These are phyloP conservation scores for Quercus glauca DNA, from an alignment of 306 rosid species.

Conservation along the genomic window DNA sequence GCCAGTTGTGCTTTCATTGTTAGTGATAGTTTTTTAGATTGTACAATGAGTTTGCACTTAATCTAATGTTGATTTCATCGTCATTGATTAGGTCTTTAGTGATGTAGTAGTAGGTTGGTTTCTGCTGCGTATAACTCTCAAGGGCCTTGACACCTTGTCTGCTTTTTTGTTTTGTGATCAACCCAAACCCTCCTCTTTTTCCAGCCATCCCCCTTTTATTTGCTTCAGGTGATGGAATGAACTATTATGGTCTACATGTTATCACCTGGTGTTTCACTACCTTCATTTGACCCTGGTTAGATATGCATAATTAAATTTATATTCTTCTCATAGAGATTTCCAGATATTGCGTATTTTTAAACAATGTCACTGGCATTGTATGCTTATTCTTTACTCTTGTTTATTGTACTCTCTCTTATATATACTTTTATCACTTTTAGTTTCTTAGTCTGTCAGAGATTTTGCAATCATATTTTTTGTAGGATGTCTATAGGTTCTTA, in stretches of 20 bases:
- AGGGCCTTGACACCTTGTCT: not conserved
- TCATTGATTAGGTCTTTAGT: not conserved
- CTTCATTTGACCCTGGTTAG: not conserved
- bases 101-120: not conserved
- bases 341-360: not conserved
- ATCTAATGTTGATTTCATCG: too few relatives aligned
- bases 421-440: not conserved
- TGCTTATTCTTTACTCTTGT: not conserved
- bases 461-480: slow-evolving; percentile 1
- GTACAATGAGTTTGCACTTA: too few relatives aligned
- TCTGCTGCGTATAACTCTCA: not conserved
- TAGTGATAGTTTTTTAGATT: not conserved
- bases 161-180: too few relatives aligned
- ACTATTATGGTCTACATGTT: not conserved
- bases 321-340: not conserved
- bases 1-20: not conserved
- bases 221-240: not conserved
- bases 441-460: not conserved
- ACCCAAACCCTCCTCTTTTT: not conserved
- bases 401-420: not conserved
- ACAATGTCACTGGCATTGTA: not conserved
- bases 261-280: not conserved
- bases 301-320: not conserved
- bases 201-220: not conserved
- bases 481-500: not conserved